A percentile compares a stretch with the other conserved stretches of the same genome.
Conservation (phyloP, 495 filamentous ascomycete species). For the Xylaria scruposa region DNA sequence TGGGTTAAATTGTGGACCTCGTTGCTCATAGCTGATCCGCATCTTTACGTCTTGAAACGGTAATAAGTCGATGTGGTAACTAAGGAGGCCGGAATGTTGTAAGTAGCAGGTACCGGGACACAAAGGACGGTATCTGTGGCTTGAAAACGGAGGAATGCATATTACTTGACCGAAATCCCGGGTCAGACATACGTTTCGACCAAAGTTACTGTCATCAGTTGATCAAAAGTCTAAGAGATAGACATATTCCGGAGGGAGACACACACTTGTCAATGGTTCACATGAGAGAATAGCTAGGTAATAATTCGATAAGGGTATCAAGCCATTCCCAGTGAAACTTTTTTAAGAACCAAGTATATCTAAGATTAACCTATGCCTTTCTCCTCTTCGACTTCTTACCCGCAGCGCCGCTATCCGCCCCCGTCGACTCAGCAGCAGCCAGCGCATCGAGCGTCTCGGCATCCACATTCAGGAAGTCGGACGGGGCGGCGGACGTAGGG, state of each 20-base stretch:
- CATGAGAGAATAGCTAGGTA: neutral
- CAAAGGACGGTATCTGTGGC: neutral
- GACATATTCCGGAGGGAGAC: neutral
- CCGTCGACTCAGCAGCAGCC: constrained; percentile 40
- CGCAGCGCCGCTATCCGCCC: constrained; percentile 32
- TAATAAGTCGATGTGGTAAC: neutral
- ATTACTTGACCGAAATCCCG: neutral
- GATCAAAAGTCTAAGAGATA: neutral
- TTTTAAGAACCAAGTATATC: constrained; percentile 17
- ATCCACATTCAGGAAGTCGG: constrained; percentile 41
- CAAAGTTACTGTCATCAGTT: neutral
- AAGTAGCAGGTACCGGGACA: neutral
- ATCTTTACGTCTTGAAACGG: neutral
- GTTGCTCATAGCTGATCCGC: neutral
- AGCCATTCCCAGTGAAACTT: constrained; percentile 19
- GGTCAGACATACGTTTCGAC: neutral
- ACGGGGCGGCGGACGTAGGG: neutral
- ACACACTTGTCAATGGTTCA: neutral
- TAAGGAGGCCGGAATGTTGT: neutral
- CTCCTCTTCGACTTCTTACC: constrained; percentile 54
- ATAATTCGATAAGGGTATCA: constrained; percentile 22
- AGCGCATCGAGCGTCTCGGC: constrained; percentile 51
- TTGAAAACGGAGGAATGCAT: neutral
- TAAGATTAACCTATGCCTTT: constrained; percentile 45
- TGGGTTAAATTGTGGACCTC: constrained; percentile 22